A percentile compares a stretch with the other conserved stretches of the same genome.
phyloP scores from a whole-genome alignment of 176 grass and related monocot genomes.

The Rhynchospora pubera region DNA sequence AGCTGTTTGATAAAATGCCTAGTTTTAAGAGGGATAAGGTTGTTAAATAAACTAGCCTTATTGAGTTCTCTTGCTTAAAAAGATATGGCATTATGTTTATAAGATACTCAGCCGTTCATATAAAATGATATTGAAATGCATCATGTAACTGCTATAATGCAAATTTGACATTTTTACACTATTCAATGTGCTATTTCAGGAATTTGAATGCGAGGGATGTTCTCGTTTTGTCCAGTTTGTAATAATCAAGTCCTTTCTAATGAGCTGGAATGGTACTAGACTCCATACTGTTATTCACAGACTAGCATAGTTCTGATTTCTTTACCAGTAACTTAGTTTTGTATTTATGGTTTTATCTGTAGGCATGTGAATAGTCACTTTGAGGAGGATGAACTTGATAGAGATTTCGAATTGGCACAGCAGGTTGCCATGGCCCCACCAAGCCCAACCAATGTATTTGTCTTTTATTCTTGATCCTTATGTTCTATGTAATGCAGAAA shows the following conservation, averaged over 20 bases:
- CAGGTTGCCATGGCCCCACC: constrained; percentile 40
- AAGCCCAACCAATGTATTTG: constrained; percentile 35
- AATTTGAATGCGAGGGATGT: constrained; percentile 24
- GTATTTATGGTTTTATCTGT: background rate
- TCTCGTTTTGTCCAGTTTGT: constrained; percentile 81
- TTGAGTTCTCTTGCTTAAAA: too few species aligned
- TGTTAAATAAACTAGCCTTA: background rate
- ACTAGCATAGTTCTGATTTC: background rate
- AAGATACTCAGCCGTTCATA: background rate
- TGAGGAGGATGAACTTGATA: constrained; percentile 53
- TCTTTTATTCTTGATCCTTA: background rate
- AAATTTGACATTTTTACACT: background rate
- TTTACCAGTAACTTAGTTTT: background rate
- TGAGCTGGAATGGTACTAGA: constrained; percentile 70
- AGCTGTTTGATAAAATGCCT: constrained; percentile 13
- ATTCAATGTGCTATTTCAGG: constrained; percentile 1
- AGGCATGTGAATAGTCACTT: constrained; percentile 94
- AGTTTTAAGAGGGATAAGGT: background rate
- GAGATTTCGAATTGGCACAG: constrained; percentile 59
- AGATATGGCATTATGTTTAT: background rate
- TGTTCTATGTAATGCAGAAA: background rate
- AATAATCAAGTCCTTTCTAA: constrained; percentile 39
- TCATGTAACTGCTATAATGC: too few species aligned
- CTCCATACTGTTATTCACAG: background rate
- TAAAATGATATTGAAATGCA: too few species aligned